Percentiles rank a stretch among this genome's conserved stretches.
phyloP scores from a whole-genome alignment of 257 asterid species.

The Solanum dulcamara region DNA sequence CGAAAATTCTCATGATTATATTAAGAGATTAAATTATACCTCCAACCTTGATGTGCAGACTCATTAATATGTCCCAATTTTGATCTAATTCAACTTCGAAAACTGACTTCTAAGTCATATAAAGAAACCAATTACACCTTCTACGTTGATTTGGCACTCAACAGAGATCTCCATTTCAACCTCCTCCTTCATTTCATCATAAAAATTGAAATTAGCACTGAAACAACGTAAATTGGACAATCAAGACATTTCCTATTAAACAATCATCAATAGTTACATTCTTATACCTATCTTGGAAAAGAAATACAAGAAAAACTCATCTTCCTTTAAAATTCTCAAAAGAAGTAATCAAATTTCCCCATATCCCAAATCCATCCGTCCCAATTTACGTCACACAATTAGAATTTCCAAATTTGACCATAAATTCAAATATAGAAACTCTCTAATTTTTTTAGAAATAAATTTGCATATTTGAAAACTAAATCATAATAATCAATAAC shows the following conservation, averaged over 20 bases:
- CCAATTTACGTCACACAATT: too few relatives aligned
- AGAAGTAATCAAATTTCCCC: too few relatives aligned
- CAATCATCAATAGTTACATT: not conserved
- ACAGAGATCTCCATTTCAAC: not conserved
- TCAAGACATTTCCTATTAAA: not conserved
- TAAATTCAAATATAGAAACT: not conserved
- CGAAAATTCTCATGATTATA: not conserved
- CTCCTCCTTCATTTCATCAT: not conserved
- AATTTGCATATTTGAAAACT: too few relatives aligned
- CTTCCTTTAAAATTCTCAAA: too few relatives aligned
- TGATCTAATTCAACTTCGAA: not conserved
- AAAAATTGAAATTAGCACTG: not conserved
- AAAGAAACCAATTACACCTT: not conserved
- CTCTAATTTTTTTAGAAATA: too few relatives aligned
- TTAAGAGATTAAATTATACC: not conserved
- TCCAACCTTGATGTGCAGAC: not conserved
- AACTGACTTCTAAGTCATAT: not conserved
- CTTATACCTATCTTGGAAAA: not conserved
- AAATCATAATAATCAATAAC: not conserved
- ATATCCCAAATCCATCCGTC: too few relatives aligned
- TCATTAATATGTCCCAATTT: not conserved
- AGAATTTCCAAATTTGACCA: not conserved
- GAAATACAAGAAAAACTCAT: not conserved
- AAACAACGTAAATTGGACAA: not conserved
- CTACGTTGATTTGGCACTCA: not conserved